Percentiles rank a stretch among this genome's conserved stretches.
phyloP scores from a whole-genome alignment of 257 asterid genomes.

The Eucommia ulmoides region DNA sequence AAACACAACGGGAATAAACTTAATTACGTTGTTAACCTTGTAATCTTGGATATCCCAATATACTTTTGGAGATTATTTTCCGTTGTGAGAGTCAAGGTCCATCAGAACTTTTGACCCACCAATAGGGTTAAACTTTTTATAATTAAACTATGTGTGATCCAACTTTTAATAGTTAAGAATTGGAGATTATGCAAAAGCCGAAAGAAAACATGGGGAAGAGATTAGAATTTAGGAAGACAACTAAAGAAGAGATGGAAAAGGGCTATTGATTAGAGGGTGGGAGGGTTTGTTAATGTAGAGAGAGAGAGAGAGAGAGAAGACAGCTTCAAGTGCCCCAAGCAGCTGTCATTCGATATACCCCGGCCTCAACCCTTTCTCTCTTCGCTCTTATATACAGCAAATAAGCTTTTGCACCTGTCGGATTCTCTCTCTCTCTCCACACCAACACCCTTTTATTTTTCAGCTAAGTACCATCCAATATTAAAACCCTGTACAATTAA shows the following conservation, averaged over 20 bases:
- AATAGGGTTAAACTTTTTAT: no score
- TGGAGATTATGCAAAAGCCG: slow-evolving; percentile 5
- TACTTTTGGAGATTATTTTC: no score
- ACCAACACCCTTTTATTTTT: slow-evolving; percentile 10
- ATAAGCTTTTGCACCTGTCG: slow-evolving; percentile 80
- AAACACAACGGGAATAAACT: no score
- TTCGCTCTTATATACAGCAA: slow-evolving; percentile 45
- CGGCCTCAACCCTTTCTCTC: slow-evolving; percentile 26
- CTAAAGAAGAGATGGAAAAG: neutral
- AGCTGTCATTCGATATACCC: slow-evolving; percentile 88
- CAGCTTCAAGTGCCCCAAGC: slow-evolving; percentile 79
- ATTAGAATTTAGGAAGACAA: slow-evolving; percentile 10
- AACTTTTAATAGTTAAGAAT: no score
- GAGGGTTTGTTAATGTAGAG: slow-evolving; percentile 21
- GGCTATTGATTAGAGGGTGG: slow-evolving; percentile 14
- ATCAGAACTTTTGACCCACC: no score
- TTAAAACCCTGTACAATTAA: slow-evolving; percentile 2
- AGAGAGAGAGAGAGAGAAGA: slow-evolving; percentile 71
- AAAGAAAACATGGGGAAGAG: slow-evolving; percentile 14
- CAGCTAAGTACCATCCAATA: slow-evolving; percentile 1
- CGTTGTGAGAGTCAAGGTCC: no score
- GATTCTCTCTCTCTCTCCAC: slow-evolving; percentile 14
- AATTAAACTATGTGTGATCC: no score
- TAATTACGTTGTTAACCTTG: no score
- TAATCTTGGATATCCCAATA: no score